Conservation (phyloP, 225 moss, liverwort and hornwort species). For the Climacium dendroides region DNA sequence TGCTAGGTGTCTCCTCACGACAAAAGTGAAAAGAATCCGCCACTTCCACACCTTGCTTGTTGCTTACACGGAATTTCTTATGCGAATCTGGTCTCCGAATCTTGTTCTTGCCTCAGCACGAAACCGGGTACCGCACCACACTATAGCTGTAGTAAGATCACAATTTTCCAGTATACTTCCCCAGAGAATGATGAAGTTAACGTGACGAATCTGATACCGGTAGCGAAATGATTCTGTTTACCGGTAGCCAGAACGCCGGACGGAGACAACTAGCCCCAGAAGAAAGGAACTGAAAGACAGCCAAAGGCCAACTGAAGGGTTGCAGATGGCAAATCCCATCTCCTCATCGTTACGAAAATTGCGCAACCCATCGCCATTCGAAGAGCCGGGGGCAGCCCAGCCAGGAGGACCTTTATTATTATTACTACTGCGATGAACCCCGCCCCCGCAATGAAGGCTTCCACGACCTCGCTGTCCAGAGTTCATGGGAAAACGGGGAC, state of each 20-base stretch:
- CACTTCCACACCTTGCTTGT: background rate
- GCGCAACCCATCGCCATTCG: background rate
- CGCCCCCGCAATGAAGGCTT: background rate
- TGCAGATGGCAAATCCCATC: background rate
- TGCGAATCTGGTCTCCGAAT: background rate
- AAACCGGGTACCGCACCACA: background rate
- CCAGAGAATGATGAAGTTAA: background rate
- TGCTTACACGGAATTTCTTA: background rate
- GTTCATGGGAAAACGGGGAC: background rate
- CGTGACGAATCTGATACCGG: background rate
- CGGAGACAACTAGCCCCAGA: background rate
- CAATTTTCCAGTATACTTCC: background rate
- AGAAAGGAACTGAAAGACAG: background rate
- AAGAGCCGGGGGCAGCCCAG: background rate
- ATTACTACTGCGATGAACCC: background rate
- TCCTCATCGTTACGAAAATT: background rate
- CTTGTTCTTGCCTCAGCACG: background rate
- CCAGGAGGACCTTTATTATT: background rate
- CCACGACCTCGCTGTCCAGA: background rate
- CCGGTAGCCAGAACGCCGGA: background rate
- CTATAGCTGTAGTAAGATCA: background rate
- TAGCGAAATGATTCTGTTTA: background rate
- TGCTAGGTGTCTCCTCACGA: background rate
- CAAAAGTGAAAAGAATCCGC: background rate
- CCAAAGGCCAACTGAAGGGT: background rate